These are phyloP conservation scores for Cladosporium velox DNA, from an alignment of 2,329 filamentous ascomycete genomes.

Conservation along the genomic window DNA sequence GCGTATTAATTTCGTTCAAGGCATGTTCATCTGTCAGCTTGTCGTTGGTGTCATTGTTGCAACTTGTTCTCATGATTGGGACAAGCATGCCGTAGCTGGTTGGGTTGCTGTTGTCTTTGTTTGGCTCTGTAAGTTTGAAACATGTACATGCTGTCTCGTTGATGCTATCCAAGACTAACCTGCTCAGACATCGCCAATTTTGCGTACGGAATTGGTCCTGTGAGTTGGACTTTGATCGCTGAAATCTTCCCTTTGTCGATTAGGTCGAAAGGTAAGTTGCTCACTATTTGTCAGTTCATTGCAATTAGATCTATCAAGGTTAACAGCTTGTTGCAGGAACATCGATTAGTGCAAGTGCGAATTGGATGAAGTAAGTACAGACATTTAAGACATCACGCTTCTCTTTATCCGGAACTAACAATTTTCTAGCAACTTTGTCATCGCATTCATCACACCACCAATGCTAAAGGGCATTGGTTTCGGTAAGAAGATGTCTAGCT, in stretches of 20 bases:
- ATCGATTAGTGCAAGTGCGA: conserved; percentile 40
- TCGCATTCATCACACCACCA: conserved; percentile 40
- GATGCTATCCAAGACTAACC: neutral
- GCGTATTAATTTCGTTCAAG: neutral
- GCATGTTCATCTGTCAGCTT: conserved; percentile 16
- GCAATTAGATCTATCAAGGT: no score
- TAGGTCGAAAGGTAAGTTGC: conserved; percentile 56
- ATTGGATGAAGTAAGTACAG: conserved; percentile 52
- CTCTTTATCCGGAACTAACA: neutral
- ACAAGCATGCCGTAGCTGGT: conserved; percentile 41
- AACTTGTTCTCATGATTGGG: conserved; percentile 6
- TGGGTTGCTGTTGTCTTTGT: conserved; percentile 33
- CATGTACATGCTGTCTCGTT: neutral
- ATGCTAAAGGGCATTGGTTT: conserved; percentile 52
- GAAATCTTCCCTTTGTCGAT: conserved; percentile 65
- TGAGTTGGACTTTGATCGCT: conserved; percentile 40
- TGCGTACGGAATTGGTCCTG: conserved; percentile 53
- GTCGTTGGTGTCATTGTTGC: conserved; percentile 31
- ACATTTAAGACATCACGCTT: neutral
- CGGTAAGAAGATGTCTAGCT: conserved; percentile 34
- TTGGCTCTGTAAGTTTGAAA: conserved; percentile 28
- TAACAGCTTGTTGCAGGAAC: conserved; percentile 44
- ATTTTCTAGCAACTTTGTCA: conserved; percentile 56
- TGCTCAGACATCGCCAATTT: conserved; percentile 45
- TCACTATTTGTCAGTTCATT: neutral